phyloP scores from a whole-genome alignment of 1,139 yeast genomes.

The Geotrichum candidum region DNA sequence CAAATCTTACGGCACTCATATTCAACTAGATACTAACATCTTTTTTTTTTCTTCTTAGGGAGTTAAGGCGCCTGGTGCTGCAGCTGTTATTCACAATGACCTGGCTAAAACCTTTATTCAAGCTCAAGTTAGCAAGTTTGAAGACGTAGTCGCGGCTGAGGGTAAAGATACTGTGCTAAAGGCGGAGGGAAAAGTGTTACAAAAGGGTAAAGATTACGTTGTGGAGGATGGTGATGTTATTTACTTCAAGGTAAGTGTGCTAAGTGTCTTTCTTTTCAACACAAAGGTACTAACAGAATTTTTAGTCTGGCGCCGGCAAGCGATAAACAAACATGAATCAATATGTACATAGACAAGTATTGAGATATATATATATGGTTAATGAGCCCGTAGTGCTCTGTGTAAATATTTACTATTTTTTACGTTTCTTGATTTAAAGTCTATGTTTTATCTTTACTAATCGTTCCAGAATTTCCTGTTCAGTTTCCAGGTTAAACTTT shows the following conservation, averaged over 20 bases:
- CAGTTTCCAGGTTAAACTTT: neutral
- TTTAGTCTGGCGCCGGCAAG: constrained; percentile 39
- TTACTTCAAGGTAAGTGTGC: constrained; percentile 44
- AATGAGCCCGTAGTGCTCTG: neutral
- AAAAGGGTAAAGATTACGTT: constrained; percentile 59
- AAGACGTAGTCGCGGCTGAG: constrained; percentile 26
- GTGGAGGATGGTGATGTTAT: constrained; percentile 77
- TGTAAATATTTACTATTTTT: neutral
- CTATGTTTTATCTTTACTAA: neutral
- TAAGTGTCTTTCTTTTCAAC: constrained; percentile 26
- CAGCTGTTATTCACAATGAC: constrained; percentile 81
- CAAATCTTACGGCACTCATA: neutral
- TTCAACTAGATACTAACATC: neutral
- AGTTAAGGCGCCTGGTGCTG: constrained; percentile 72
- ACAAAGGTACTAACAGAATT: neutral
- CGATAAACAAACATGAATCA: constrained; percentile 26
- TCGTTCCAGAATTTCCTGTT: neutral
- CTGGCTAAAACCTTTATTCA: constrained; percentile 68
- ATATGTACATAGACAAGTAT: neutral
- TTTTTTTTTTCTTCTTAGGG: constrained; percentile 31
- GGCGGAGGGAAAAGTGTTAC: constrained; percentile 29
- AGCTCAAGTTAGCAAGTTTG: constrained; percentile 57
- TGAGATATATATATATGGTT: neutral
- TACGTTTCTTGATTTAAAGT: neutral
- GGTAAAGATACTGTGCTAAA: constrained; percentile 32